phyloP scores from a whole-genome alignment of 352 stramenopile genomes.

The Pythium volutum region DNA sequence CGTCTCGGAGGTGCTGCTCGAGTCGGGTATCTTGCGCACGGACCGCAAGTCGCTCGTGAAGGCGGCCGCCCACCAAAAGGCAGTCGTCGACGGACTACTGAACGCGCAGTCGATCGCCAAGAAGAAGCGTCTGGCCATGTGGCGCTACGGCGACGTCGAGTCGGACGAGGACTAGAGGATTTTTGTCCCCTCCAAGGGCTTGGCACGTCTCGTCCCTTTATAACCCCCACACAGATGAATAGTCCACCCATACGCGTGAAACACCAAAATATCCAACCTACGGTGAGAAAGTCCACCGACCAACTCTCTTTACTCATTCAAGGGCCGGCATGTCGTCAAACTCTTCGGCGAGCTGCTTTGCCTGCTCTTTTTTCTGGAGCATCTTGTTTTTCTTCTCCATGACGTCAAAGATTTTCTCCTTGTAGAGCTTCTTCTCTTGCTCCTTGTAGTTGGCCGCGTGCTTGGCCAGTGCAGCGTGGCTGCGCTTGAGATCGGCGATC shows the following conservation, averaged over 20 bases:
- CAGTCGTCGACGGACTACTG: constrained; percentile 87
- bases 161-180: constrained; percentile 89
- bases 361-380: constrained; percentile 62
- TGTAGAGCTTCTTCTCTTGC: constrained; percentile 87
- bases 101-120: constrained; percentile 91
- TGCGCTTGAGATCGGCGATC: constrained; percentile 64
- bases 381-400: constrained; percentile 82
- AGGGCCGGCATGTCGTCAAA: constrained; percentile 84
- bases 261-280: neutral
- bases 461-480: constrained; percentile 51
- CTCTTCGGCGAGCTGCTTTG: constrained; percentile 59
- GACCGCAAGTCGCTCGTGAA: constrained; percentile 78
- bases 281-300: neutral
- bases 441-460: constrained; percentile 77
- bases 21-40: constrained; percentile 85
- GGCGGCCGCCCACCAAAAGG: constrained; percentile 64
- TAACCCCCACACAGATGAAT: constrained; percentile 1
- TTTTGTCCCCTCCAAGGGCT: neutral
- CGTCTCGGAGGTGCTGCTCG: constrained; percentile 89
- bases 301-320: constrained; percentile 36
- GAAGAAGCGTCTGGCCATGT: constrained; percentile 92
- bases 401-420: constrained; percentile 86
- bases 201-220: neutral
- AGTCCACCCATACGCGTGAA: constrained; percentile 13
- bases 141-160: constrained; percentile 96